Evolutionary conservation across 108 stramenopile genomes (phyloP), one percentile per base, ranked within the genome.

Genomic region (Nannochloropsis gaditana): DNA sequence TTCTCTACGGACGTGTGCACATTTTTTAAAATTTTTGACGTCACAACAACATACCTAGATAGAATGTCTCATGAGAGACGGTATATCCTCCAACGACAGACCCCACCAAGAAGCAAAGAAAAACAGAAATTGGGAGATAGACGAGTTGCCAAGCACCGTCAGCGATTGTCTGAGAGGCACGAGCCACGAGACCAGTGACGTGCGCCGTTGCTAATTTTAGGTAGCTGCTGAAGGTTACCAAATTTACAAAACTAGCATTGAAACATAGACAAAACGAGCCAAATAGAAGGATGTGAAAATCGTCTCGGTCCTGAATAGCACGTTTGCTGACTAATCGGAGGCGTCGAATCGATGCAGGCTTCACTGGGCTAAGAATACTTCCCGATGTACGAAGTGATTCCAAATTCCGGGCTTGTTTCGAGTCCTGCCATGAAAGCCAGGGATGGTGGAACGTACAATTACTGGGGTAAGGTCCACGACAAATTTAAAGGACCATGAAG

Each of bases 91-190:
- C 59, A 4, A 73, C 59, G 4, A 73, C n/a, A n/a, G 59, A 73
- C 19, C 59, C 59, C n/a, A 73, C 19, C 59, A 73, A 73, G n/a
- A 73, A 73, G 59, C 59, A 73, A n/a, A n/a, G n/a, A 73, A 73
- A 73, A 6, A 73, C 59, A 73, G 59, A 2, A 4, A 15, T n/a
- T 15, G 59, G 59, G n/a, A 73, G 59, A n/a, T n/a, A 73, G 15
- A 73, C 19, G n/a, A n/a, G n/a, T 4, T 73, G 19, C 59, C 59
- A 73, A 73, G 15, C 59, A n/a, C 59, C 59, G 59, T 73, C 59
- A 15, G 59, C 59, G 59, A 73, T 73, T 73, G 59, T n/a, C n/a
- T 15, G n/a, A 73, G 59, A 73, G 59, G 59, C 15, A 15, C 59
- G 59, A n/a, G 59, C 59, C 15, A 73, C n/a, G 3, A 73, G n/a